Conservation (phyloP, 495 filamentous ascomycete genomes). For the Tuber magnatum region DNA sequence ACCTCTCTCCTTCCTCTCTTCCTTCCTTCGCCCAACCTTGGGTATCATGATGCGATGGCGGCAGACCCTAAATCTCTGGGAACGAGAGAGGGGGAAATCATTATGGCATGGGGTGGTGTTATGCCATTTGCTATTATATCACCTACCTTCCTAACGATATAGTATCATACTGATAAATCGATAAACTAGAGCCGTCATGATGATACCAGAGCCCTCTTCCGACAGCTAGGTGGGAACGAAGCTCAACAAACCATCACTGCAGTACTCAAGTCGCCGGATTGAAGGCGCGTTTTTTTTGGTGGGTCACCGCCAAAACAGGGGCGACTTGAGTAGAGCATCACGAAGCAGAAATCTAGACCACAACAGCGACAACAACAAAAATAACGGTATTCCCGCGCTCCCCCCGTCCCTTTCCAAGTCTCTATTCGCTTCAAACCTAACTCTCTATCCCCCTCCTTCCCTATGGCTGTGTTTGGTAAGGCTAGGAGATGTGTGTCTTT, state of each 20-base stretch:
- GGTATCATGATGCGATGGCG: neutral
- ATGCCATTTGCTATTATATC: neutral
- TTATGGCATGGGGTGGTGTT: neutral
- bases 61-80: neutral
- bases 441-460: neutral
- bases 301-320: too few relatives aligned
- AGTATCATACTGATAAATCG: neutral
- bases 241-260: neutral
- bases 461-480: neutral
- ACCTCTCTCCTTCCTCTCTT: neutral
- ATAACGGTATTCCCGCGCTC: neutral
- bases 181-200: neutral
- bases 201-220: neutral
- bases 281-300: too few relatives aligned
- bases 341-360: too few relatives aligned
- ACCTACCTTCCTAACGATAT: neutral
- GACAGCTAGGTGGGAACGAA: neutral
- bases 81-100: neutral
- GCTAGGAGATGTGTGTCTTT: neutral
- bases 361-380: neutral
- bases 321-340: too few relatives aligned
- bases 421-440: neutral
- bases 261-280: neutral
- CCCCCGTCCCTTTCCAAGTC: neutral
- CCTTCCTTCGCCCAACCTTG: neutral